These are phyloP conservation scores for Pyricularia pennisetigena DNA, from an alignment of 2,329 filamentous ascomycete species.

Conservation along the genomic window DNA sequence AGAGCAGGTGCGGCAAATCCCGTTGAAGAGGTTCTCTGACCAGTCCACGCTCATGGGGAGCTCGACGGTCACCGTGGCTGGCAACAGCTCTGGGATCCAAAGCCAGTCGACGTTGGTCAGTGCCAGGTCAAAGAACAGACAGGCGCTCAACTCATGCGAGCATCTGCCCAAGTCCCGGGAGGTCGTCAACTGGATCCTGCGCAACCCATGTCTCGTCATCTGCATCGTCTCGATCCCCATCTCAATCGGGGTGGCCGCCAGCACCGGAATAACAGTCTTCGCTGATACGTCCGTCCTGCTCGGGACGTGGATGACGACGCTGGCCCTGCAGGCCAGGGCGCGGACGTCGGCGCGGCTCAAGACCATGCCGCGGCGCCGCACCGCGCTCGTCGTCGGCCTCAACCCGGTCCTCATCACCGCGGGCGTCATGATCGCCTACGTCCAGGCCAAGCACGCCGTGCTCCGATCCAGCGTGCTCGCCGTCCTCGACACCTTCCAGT, in stretches of 20 bases:
- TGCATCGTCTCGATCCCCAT: constrained; percentile 22
- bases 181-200: constrained; percentile 2
- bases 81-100: neutral
- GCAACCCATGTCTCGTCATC: constrained; percentile 18
- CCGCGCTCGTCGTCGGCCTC: constrained; percentile 26
- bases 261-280: constrained; percentile 21
- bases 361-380: constrained; percentile 11
- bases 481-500: constrained; percentile 17
- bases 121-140: neutral
- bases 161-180: neutral
- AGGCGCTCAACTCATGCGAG: neutral
- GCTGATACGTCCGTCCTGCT: constrained; percentile 37
- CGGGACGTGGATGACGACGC: constrained; percentile 36
- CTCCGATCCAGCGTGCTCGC: constrained; percentile 9
- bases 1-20: neutral
- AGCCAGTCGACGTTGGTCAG: neutral
- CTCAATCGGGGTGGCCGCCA: constrained; percentile 28
- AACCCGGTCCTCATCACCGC: constrained; percentile 40
- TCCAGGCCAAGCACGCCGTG: constrained; percentile 23
- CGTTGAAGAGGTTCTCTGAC: neutral
- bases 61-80: neutral
- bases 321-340: constrained; percentile 22
- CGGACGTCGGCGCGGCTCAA: neutral
- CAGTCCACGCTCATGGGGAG: neutral
- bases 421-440: constrained; percentile 32